Base-by-base conservation (phyloP, 1,284 basidiomycete species). In the Trichosporon inkin region DNA sequence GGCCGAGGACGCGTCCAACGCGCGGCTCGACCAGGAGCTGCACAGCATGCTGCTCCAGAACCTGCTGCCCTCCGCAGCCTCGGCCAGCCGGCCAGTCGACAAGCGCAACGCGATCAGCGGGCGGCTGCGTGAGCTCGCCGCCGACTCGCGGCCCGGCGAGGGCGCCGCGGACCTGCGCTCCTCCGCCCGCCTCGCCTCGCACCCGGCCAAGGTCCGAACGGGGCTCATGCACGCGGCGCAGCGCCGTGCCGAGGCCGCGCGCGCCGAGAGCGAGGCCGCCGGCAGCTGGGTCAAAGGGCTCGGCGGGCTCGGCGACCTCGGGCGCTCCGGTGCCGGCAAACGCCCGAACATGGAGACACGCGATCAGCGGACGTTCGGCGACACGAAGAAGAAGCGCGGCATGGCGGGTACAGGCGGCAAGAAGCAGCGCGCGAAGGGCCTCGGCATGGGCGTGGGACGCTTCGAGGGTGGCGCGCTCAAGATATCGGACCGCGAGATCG, bases 21-120 rank as follows among this genome's bases (percentile, higher is more conserved):
- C 65, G 6, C 63, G 67, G 16, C 71, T 80, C 20, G 78, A 80
- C 69, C 75, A 78, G 62, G 71, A 76, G 10, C 67, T 80, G 10
- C 78, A 80, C 54, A 62, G 69, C 51, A 71, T 80, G 67, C 70
- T 80, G n/a, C 67, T 77, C 53, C 78, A 67, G 13, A 71, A 65
- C 13, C 70, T 80, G 13, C 63, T 80, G 0, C 73, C 78, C 2
- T 52, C 59, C 4, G 62, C 70, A n/a, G n/a, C 0, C 55, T 66
- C 1, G 52, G 55, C 7, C 70, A 71, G 2, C 62, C 67, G 72
- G 2, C 76, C 77, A 2, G 71, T 74, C 17, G 76, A 79, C 19
- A 79, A 79, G 59, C 71, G 75, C 11, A 74, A 75, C 32, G 71
- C 72, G 5, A 67, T 78, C 22, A 60, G 61, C 2, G 69, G 71